Conservation (phyloP, 805 yeast species). For the Nakazawaea ishiwadae region DNA sequence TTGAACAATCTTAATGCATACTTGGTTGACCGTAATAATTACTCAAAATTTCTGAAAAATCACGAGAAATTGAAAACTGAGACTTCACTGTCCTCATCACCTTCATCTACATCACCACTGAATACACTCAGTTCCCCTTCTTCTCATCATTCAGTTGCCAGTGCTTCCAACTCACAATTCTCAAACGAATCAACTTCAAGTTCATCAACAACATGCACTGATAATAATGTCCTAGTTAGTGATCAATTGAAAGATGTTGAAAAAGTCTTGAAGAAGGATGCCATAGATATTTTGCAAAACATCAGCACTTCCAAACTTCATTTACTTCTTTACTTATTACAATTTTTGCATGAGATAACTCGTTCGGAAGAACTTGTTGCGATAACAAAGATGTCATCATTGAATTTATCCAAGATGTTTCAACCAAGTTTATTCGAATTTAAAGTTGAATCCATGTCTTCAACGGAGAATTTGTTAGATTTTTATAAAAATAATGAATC, state of each 20-base stretch:
- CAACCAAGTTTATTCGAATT: conserved; percentile 32
- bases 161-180: conserved; percentile 12
- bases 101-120: too few relatives aligned
- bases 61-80: conserved; percentile 4
- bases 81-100: too few relatives aligned
- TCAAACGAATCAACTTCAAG: conserved; percentile 13
- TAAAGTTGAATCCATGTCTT: conserved; percentile 20
- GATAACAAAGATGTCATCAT: conserved; percentile 31
- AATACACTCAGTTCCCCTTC: not conserved
- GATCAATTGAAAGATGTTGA: not conserved
- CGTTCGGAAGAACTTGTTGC: conserved; percentile 18
- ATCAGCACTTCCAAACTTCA: conserved; percentile 27
- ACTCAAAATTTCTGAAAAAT: conserved; percentile 4
- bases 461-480: conserved; percentile 23
- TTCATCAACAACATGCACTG: conserved; percentile 9
- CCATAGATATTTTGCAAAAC: not conserved
- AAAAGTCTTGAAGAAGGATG: conserved; percentile 1
- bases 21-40: conserved; percentile 20
- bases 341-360: conserved; percentile 21
- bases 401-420: conserved; percentile 32
- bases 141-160: conserved; percentile 7
- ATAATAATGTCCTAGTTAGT: not conserved
- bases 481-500: conserved; percentile 24
- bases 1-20: conserved; percentile 25
- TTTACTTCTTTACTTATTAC: conserved; percentile 24